phyloP scores from a whole-genome alignment of 2,329 filamentous ascomycete genomes.

The Cylindrodendrum hubeiense region DNA sequence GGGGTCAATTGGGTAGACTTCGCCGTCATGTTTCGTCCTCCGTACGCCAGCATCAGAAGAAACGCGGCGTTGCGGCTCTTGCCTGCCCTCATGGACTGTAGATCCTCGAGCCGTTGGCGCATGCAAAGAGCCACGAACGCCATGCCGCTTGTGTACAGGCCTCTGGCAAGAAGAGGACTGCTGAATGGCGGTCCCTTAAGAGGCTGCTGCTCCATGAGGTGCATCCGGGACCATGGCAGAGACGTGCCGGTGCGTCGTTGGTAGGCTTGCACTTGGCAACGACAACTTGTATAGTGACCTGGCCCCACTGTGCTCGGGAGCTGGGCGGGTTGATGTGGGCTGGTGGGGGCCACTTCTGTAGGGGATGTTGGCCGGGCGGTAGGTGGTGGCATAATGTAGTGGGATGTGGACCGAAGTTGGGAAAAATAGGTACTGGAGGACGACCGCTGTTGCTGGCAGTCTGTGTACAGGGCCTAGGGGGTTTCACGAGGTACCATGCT shows the following conservation, averaged over 20 bases:
- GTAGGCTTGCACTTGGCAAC: neutral
- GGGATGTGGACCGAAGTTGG: conserved; percentile 15
- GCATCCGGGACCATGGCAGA: conserved; percentile 30
- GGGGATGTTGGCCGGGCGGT: conserved; percentile 40
- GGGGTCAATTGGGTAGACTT: neutral
- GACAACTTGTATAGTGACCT: conserved; percentile 37
- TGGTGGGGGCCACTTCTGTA: conserved; percentile 35
- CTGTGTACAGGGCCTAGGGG: neutral
- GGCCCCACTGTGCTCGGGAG: conserved; percentile 40
- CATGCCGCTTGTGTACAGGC: conserved; percentile 37
- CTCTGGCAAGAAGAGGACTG: conserved; percentile 21
- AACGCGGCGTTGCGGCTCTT: conserved; percentile 35
- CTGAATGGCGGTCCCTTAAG: conserved; percentile 22
- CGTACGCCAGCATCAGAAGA: neutral
- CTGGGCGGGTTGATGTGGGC: conserved; percentile 44
- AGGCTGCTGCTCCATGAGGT: conserved; percentile 26
- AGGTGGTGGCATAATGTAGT: conserved; percentile 37
- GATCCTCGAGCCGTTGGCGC: conserved; percentile 30
- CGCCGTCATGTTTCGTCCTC: neutral
- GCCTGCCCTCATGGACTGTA: conserved; percentile 25
- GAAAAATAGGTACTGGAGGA: neutral
- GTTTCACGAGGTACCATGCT: neutral
- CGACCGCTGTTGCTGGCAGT: neutral
- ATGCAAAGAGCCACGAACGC: conserved; percentile 37
- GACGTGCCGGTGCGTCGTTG: conserved; percentile 23